Evolutionary conservation across 371 early-diverging fungal species (phyloP).

Genomic region (Basidiobolus meristosporus): DNA sequence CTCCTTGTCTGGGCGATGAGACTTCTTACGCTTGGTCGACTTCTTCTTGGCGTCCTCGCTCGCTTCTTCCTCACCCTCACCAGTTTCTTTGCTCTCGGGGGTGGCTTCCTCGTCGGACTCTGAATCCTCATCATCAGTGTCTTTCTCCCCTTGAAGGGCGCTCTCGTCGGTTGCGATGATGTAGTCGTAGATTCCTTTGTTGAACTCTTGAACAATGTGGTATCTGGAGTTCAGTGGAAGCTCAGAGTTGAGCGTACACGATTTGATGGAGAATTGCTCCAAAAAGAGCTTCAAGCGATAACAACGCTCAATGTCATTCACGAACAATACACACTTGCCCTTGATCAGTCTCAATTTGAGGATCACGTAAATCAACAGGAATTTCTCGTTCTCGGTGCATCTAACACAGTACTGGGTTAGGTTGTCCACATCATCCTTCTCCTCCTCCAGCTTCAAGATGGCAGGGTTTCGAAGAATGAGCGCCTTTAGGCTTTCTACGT

Average conservation of each 20-base stretch:
- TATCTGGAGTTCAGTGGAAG: constrained; percentile 79
- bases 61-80: constrained; percentile 7
- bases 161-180: constrained; percentile 90
- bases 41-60: constrained; percentile 6
- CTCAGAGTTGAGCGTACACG: constrained; percentile 85
- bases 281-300: constrained; percentile 84
- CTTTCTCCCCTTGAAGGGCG: constrained; percentile 46
- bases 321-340: constrained; percentile 85
- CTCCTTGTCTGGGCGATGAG: constrained; percentile 49
- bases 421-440: constrained; percentile 29
- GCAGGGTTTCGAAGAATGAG: constrained; percentile 69
- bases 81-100: constrained; percentile 6
- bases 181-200: constrained; percentile 89
- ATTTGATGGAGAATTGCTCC: constrained; percentile 84
- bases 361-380: constrained; percentile 70
- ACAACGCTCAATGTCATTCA: constrained; percentile 80
- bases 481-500: constrained; percentile 66
- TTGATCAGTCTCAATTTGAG: constrained; percentile 74
- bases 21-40: constrained; percentile 11
- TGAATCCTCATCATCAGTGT: constrained; percentile 25
- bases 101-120: constrained; percentile 10
- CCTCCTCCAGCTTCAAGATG: constrained; percentile 64
- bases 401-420: constrained; percentile 61
- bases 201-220: constrained; percentile 93
- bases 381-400: constrained; percentile 74